Evolutionary conservation across 2,329 filamentous ascomycete species (phyloP).

Genomic region (Pyricularia sp.): DNA sequence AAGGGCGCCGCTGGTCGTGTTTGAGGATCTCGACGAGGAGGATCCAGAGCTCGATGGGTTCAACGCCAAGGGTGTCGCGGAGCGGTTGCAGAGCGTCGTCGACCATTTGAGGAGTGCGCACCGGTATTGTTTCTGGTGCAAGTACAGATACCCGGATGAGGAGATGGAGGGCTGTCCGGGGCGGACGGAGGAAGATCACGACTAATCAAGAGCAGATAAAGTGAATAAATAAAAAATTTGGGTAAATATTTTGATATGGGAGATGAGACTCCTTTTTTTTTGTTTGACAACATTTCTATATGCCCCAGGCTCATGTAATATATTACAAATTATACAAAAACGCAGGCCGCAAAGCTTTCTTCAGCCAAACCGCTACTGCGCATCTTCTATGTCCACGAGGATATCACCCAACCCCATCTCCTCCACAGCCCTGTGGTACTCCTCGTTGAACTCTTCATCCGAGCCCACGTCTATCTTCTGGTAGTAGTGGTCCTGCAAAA

Average conservation of each 20-base stretch:
- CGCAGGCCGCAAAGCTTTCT: not conserved
- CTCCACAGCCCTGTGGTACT: conserved; percentile 12
- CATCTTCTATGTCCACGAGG: conserved; percentile 3
- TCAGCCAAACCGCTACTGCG: not conserved
- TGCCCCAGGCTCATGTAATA: not conserved
- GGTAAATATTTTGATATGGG: not conserved
- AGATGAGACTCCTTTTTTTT: not conserved
- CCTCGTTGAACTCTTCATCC: conserved; percentile 8
- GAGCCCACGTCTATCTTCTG: not conserved
- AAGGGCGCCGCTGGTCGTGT: conserved; percentile 44
- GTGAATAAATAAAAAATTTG: not conserved
- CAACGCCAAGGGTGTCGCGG: conserved; percentile 50
- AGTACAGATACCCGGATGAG: conserved; percentile 61
- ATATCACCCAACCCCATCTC: conserved; percentile 18
- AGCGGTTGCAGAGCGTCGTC: conserved; percentile 55
- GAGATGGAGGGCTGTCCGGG: conserved; percentile 84
- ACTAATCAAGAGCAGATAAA: conserved; percentile 14
- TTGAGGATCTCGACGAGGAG: conserved; percentile 59
- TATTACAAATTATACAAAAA: not conserved
- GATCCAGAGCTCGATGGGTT: conserved; percentile 73
- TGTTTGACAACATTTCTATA: conserved; percentile 2
- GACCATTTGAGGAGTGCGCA: conserved; percentile 56
- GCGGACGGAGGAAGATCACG: conserved; percentile 69
- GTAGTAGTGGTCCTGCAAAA: conserved; percentile 9
- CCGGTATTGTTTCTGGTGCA: conserved; percentile 94